phyloP scores from a whole-genome alignment of 495 filamentous ascomycete genomes.

The Hypoxylon cercidicola region DNA sequence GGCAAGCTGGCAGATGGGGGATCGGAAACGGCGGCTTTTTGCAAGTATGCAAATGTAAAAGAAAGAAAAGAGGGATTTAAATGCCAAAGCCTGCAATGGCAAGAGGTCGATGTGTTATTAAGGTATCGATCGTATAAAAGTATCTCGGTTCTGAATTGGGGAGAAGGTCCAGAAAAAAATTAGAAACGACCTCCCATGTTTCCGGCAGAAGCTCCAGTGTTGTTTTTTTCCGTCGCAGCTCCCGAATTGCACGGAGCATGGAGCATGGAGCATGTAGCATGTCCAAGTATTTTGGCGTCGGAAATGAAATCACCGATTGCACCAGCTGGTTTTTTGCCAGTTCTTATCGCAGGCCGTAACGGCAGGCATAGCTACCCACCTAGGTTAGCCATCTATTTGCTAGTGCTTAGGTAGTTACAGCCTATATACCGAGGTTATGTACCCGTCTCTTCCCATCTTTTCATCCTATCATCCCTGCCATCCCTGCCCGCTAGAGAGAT shows the following conservation, averaged over 20 bases:
- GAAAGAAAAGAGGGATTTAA: slow-evolving; percentile 2
- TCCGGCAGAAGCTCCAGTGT: slow-evolving; percentile 36
- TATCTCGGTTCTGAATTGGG: slow-evolving; percentile 29
- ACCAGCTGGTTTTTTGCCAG: not conserved
- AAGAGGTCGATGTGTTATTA: slow-evolving; percentile 32
- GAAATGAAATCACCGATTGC: slow-evolving; percentile 35
- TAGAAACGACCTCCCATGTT: slow-evolving; percentile 37
- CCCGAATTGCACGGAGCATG: slow-evolving; percentile 28
- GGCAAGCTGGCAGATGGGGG: slow-evolving; percentile 17
- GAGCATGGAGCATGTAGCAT: too few relatives aligned
- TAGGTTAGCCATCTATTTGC: not conserved
- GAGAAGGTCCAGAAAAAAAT: slow-evolving; percentile 21
- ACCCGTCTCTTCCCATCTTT: slow-evolving; percentile 24
- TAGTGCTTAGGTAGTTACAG: too few relatives aligned
- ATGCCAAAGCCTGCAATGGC: slow-evolving; percentile 36
- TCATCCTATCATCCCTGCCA: too few relatives aligned
- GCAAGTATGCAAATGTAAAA: slow-evolving; percentile 6
- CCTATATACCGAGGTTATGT: slow-evolving; percentile 32
- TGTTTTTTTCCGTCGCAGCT: slow-evolving; percentile 20
- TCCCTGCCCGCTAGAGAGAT: not conserved
- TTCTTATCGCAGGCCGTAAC: too few relatives aligned
- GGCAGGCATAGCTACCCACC: too few relatives aligned
- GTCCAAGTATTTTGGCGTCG: slow-evolving; percentile 27
- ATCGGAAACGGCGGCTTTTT: slow-evolving; percentile 7
- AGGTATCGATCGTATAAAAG: not conserved